Evolutionary conservation across 1,284 basidiomycete species (phyloP).

Genomic region (Apiotrichum gracile): DNA sequence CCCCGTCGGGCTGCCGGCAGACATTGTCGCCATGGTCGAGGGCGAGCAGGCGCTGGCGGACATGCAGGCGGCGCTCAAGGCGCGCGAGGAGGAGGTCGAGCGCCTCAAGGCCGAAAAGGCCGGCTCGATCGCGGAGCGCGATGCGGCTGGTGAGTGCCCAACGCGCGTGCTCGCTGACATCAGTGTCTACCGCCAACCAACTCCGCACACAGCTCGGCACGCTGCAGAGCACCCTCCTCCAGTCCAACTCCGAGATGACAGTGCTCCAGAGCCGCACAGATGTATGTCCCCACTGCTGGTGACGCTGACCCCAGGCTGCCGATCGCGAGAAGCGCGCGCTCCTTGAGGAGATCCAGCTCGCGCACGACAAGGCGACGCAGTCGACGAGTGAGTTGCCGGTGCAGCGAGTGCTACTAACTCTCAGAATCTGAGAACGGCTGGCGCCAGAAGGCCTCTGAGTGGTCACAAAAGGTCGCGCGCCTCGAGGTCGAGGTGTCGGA

Average conservation of each 20-base stretch:
- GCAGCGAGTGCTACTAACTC: slow-evolving; percentile 1
- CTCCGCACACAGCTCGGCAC: slow-evolving; percentile 35
- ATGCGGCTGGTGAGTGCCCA: slow-evolving; percentile 27
- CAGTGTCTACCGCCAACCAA: slow-evolving; percentile 34
- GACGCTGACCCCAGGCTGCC: slow-evolving; percentile 19
- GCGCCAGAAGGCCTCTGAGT: slow-evolving; percentile 32
- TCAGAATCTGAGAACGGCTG: slow-evolving; percentile 40
- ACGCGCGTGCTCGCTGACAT: background rate
- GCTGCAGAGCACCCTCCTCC: slow-evolving; percentile 32
- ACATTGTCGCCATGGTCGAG: slow-evolving; percentile 42
- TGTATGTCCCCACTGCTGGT: slow-evolving; percentile 19
- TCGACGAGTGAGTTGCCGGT: slow-evolving; percentile 25
- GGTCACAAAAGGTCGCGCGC: slow-evolving; percentile 65
- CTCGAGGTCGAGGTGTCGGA: slow-evolving; percentile 76
- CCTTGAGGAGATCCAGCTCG: slow-evolving; percentile 34
- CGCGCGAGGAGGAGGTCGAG: slow-evolving; percentile 31
- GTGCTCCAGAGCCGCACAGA: slow-evolving; percentile 34
- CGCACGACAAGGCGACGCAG: slow-evolving; percentile 29
- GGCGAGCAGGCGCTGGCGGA: slow-evolving; percentile 42
- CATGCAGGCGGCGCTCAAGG: slow-evolving; percentile 27
- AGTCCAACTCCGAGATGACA: slow-evolving; percentile 28
- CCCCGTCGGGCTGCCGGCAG: slow-evolving; percentile 10
- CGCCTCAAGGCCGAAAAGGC: slow-evolving; percentile 29
- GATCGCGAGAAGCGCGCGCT: slow-evolving; percentile 43
- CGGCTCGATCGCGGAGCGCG: slow-evolving; percentile 23